These are phyloP conservation scores for Aurantiochytrium sp. DNA, from an alignment of 108 stramenopile genomes.

Conservation along the genomic window DNA sequence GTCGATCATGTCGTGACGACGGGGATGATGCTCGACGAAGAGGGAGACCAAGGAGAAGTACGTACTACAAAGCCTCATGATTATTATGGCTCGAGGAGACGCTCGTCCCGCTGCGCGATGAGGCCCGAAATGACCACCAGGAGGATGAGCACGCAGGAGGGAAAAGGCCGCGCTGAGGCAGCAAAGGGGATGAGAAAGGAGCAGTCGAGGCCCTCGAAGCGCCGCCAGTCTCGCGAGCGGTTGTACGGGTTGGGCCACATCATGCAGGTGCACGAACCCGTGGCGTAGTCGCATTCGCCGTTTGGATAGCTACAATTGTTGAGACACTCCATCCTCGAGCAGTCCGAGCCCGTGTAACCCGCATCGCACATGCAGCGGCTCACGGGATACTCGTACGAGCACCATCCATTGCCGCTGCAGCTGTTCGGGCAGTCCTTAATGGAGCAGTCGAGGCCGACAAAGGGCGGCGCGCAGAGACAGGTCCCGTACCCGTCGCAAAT, in stretches of 20 bases:
- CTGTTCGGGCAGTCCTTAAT: constrained; percentile 67
- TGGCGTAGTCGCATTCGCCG: constrained; percentile 64
- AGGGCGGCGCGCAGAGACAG: constrained; percentile 80
- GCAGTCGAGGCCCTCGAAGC: constrained; percentile 66
- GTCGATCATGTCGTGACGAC: no score
- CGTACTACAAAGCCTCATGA: no score
- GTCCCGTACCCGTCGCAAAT: constrained; percentile 80
- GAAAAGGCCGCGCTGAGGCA: background rate
- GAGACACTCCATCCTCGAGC: constrained; percentile 65
- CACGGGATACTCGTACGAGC: constrained; percentile 76
- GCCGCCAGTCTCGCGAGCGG: constrained; percentile 48
- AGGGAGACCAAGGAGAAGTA: no score
- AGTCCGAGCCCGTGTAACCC: constrained; percentile 70
- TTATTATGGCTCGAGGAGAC: no score
- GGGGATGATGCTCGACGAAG: no score
- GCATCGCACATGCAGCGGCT: constrained; percentile 72
- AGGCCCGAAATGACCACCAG: background rate
- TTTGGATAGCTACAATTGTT: constrained; percentile 82
- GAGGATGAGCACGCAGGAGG: background rate
- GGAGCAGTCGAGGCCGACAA: constrained; percentile 70
- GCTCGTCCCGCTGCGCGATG: no score
- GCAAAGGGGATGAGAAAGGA: constrained; percentile 55
- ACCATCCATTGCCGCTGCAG: constrained; percentile 76
- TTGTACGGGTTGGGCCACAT: constrained; percentile 68
- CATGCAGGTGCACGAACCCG: constrained; percentile 65